phyloP scores from a whole-genome alignment of 371 early-diverging fungal genomes.

The Apophysomyces variabilis region DNA sequence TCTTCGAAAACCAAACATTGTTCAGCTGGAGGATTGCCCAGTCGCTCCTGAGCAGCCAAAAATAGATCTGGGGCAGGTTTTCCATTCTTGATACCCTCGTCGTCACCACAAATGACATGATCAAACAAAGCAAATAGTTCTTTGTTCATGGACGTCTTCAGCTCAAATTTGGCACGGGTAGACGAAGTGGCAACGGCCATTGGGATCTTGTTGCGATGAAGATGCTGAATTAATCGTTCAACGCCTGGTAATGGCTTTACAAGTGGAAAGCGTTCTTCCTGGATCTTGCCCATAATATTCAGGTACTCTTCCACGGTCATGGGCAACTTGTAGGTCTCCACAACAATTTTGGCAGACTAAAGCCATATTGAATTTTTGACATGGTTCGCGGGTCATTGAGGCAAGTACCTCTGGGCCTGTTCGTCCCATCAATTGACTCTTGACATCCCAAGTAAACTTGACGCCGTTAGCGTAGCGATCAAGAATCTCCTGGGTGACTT shows the following conservation, averaged over 20 bases:
- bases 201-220: constrained; percentile 77
- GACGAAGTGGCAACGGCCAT: constrained; percentile 93
- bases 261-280: constrained; percentile 63
- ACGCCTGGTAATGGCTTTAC: constrained; percentile 76
- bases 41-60: constrained; percentile 64
- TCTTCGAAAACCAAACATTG: constrained; percentile 95
- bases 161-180: constrained; percentile 65
- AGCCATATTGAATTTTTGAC: not conserved
- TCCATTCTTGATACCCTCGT: constrained; percentile 73
- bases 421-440: constrained; percentile 83
- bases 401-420: constrained; percentile 60
- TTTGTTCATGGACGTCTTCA: constrained; percentile 76
- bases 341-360: constrained; percentile 74
- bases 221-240: constrained; percentile 74
- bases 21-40: constrained; percentile 55
- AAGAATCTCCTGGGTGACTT: constrained; percentile 72
- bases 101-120: constrained; percentile 85
- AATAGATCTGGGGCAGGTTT: constrained; percentile 95
- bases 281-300: constrained; percentile 34
- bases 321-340: constrained; percentile 66
- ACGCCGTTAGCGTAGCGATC: constrained; percentile 60
- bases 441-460: constrained; percentile 80
- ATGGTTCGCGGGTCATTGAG: not conserved
- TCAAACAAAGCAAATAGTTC: constrained; percentile 82
- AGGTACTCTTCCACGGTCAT: constrained; percentile 84